Conservation (phyloP, 2,329 filamentous ascomycete genomes). For the Hypoxylon sp. region DNA sequence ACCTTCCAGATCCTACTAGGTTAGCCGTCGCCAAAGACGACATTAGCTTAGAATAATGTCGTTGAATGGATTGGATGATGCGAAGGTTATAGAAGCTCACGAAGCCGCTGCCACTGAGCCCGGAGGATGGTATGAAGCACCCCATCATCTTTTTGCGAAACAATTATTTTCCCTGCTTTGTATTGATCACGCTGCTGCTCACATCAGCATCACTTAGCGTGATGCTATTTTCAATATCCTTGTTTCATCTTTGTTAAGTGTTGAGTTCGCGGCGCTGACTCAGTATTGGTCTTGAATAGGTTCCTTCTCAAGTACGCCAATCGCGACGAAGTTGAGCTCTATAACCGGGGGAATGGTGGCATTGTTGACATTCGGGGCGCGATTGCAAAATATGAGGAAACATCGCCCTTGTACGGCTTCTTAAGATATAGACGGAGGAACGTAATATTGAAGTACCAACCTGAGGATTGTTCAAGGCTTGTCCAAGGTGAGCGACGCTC, state of each 20-base stretch:
- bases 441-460: constrained; percentile 92
- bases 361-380: constrained; percentile 85
- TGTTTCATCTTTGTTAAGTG: constrained; percentile 20
- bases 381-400: constrained; percentile 84
- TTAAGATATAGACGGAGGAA: constrained; percentile 90
- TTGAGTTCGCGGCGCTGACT: constrained; percentile 40
- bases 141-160: constrained; percentile 10
- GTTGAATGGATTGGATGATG: constrained; percentile 92
- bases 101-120: constrained; percentile 84
- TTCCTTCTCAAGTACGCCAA: constrained; percentile 93
- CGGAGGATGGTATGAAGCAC: constrained; percentile 86
- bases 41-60: constrained; percentile 75
- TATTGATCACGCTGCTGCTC: constrained; percentile 36
- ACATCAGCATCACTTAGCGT: constrained; percentile 21
- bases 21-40: constrained; percentile 42
- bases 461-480: constrained; percentile 89
- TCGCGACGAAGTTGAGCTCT: constrained; percentile 87
- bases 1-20: constrained; percentile 20
- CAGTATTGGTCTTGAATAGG: constrained; percentile 67
- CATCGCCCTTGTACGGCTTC: constrained; percentile 92
- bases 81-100: constrained; percentile 86
- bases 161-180: constrained; percentile 16
- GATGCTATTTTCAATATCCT: constrained; percentile 25
- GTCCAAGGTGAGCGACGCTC: constrained; percentile 80
- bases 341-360: constrained; percentile 83